Evolutionary conservation across 2,329 filamentous ascomycete genomes (phyloP), one percentile per base, ranked within the genome.

Genomic region (Neospermospora avenae): DNA sequence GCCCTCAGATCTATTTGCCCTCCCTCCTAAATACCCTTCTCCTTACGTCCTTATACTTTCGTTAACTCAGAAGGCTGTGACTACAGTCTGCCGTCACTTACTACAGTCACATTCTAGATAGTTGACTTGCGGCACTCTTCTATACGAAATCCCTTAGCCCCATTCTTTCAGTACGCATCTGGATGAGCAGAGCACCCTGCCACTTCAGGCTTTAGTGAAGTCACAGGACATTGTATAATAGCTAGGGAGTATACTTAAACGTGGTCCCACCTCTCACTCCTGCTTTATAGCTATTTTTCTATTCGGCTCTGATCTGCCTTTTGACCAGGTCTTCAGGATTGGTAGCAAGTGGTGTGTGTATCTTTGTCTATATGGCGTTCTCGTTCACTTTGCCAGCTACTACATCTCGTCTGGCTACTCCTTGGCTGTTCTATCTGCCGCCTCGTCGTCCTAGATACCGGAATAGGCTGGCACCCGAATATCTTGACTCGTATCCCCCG

Each of bases 1-100:
- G n/a, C n/a, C n/a, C n/a, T n/a, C n/a, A 37, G n/a, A 16, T 63
- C 58, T 28, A 58, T 65, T 34, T 56, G 55, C 54, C 57, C 49
- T 53, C 34, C 4, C 5, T 58, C 1, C 57, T 49, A 37, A 62
- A 57, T 57, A 53, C 58, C 37, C 39, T 51, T 34, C 53, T 57
- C 46, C 56, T 55, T 45, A 61, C 14, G 34, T 62, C 49, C 6
- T 44, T 3, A 45, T 59, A 63, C 2, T 5, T 61, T 18, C 61
- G 51, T 18, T 48, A 63, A 18, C 59, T 37, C n/a, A 37, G 3
- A 1, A 37, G 10, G 35, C 13, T 13, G 11, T 37, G 3, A 37
- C 10, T 13, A 37, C 35, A 13, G 35, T 37, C 11, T 37, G 35
- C 10, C 35, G 35, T 37, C 35, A 10, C n/a, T 37, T 16, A 16